Evolutionary conservation across 2,329 filamentous ascomycete species (phyloP).

Genomic region (Cordyceps militaris): DNA sequence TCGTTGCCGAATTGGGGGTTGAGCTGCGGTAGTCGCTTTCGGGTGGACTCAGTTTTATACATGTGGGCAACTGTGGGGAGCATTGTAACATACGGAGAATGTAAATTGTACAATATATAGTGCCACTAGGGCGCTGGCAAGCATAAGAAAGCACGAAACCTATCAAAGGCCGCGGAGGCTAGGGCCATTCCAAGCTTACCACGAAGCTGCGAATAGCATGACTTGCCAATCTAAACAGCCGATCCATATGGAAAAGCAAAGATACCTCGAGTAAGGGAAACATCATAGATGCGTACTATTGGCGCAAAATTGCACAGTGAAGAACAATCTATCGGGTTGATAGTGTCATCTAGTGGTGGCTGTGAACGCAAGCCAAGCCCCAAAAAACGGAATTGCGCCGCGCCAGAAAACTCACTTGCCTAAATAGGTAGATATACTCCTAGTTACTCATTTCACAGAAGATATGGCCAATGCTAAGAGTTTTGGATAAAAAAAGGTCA

Average conservation of each 20-base stretch:
- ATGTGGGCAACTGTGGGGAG: too few relatives aligned
- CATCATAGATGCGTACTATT: background rate
- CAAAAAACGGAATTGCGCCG: background rate
- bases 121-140: too few relatives aligned
- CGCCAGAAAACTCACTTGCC: background rate
- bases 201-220: too few relatives aligned
- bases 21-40: conserved; percentile 40
- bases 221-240: too few relatives aligned
- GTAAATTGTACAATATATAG: background rate
- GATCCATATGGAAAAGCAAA: too few relatives aligned
- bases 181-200: too few relatives aligned
- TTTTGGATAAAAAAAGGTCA: background rate
- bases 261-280: too few relatives aligned
- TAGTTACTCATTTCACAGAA: background rate
- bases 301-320: background rate
- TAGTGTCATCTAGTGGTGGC: background rate
- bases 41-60: too few relatives aligned
- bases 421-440: background rate
- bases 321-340: background rate
- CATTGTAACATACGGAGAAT: background rate
- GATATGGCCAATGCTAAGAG: background rate
- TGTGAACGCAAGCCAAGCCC: background rate
- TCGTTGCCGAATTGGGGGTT: conserved; percentile 68
- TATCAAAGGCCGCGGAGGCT: background rate
- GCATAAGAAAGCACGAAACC: too few relatives aligned